phyloP scores from a whole-genome alignment of 495 filamentous ascomycete species.

The Aspergillus mulundensis region DNA sequence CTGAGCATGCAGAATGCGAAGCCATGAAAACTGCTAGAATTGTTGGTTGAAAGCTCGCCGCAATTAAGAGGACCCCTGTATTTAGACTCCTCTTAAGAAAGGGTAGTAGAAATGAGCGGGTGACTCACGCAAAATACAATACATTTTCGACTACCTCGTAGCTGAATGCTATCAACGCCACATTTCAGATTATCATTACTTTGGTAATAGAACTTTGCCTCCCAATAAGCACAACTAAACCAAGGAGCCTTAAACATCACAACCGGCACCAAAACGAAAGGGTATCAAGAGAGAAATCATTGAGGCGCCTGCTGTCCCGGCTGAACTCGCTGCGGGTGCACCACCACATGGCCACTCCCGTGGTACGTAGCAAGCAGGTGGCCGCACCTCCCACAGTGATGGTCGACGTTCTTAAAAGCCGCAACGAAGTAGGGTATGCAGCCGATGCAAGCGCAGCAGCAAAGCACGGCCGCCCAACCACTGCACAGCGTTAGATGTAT shows the following conservation, averaged over 20 bases:
- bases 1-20: no score
- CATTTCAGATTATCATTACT: no score
- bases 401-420: conserved; percentile 49
- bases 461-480: conserved; percentile 45
- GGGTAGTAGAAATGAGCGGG: no score
- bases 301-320: background rate
- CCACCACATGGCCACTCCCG: conserved; percentile 45
- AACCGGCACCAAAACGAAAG: background rate
- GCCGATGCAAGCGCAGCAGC: conserved; percentile 45
- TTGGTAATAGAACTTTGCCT: no score
- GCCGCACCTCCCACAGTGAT: conserved; percentile 48
- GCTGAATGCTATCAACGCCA: no score
- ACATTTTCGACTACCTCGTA: no score
- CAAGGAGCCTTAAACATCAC: background rate
- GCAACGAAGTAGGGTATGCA: conserved; percentile 51
- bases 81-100: no score
- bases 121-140: no score
- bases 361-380: conserved; percentile 48
- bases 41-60: no score
- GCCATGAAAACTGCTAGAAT: no score
- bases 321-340: conserved; percentile 25
- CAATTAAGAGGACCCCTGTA: no score
- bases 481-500: conserved; percentile 23
- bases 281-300: background rate
- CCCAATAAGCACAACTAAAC: background rate